Evolutionary conservation across 805 yeast species (phyloP).

Genomic region (Spathaspora passalidarum): DNA sequence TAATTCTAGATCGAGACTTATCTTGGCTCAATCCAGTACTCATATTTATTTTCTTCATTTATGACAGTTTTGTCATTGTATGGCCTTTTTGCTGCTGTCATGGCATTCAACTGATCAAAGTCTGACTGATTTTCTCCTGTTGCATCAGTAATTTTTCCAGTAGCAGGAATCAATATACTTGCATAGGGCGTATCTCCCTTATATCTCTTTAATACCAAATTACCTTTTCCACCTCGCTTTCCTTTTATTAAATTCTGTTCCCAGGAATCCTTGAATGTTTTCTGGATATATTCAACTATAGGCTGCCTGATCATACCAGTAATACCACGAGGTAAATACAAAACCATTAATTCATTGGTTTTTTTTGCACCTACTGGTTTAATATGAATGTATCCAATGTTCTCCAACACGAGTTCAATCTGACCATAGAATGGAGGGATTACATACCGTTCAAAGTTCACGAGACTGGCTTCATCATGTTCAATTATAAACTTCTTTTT

Average conservation of each 20-base stretch:
- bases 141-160: not conserved
- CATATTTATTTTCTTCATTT: constrained; percentile 11
- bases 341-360: constrained; percentile 24
- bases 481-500: constrained; percentile 9
- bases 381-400: constrained; percentile 60
- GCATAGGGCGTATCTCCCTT: constrained; percentile 13
- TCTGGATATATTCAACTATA: constrained; percentile 37
- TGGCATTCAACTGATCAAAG: not conserved
- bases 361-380: constrained; percentile 52
- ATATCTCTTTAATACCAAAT: constrained; percentile 15
- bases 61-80: constrained; percentile 8
- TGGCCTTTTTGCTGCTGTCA: not conserved
- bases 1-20: not conserved
- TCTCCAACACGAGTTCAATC: constrained; percentile 62
- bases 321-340: constrained; percentile 56
- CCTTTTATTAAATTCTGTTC: constrained; percentile 21
- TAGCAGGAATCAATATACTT: constrained; percentile 14
- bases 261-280: constrained; percentile 27
- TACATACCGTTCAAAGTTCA: constrained; percentile 39
- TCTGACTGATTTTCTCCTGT: not conserved
- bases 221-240: constrained; percentile 17
- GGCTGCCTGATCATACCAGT: constrained; percentile 55
- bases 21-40: constrained; percentile 12
- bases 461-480: constrained; percentile 12
- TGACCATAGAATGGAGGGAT: constrained; percentile 72